Percentiles rank a stretch among this genome's conserved stretches.
Conservation (phyloP, 2,329 filamentous ascomycete genomes). For the Aspergillus pseudoviridinutans region DNA sequence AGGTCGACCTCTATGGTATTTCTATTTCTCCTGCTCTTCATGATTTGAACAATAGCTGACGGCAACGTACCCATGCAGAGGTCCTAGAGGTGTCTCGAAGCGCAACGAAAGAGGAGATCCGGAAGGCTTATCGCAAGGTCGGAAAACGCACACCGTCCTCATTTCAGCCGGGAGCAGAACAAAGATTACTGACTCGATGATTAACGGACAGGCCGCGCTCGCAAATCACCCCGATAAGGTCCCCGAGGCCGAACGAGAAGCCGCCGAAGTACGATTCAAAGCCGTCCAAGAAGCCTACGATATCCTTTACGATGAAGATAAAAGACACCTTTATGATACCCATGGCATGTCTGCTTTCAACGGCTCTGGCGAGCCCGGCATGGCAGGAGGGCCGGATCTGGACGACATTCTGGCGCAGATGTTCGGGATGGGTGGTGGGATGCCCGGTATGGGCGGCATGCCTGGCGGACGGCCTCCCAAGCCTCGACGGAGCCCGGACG, state of each 20-base stretch:
- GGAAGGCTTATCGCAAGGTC: slow-evolving; percentile 95
- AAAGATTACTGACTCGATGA: background rate
- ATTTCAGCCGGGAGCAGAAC: background rate
- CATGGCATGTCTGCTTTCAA: slow-evolving; percentile 97
- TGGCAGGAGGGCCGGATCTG: slow-evolving; percentile 64
- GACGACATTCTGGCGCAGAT: slow-evolving; percentile 92
- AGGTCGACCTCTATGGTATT: slow-evolving; percentile 61
- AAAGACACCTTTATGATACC: slow-evolving; percentile 84
- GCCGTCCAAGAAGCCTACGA: slow-evolving; percentile 91
- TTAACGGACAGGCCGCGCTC: slow-evolving; percentile 65
- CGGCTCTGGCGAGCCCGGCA: slow-evolving; percentile 62
- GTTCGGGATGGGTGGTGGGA: slow-evolving; percentile 55
- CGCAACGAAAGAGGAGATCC: slow-evolving; percentile 76
- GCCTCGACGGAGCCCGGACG: slow-evolving; percentile 67
- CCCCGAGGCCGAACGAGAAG: slow-evolving; percentile 74
- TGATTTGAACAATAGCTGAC: slow-evolving; percentile 2
- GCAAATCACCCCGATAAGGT: slow-evolving; percentile 95
- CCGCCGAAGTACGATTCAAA: slow-evolving; percentile 91
- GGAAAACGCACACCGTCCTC: slow-evolving; percentile 11
- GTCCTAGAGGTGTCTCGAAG: slow-evolving; percentile 70
- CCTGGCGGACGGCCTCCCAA: slow-evolving; percentile 29
- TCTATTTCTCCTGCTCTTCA: background rate
- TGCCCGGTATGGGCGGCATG: slow-evolving; percentile 53
- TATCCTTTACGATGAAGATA: slow-evolving; percentile 93
- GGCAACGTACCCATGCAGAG: slow-evolving; percentile 48